Conservation (phyloP, 1,139 yeast species). For the Scheffersomyces cryptocercus region DNA sequence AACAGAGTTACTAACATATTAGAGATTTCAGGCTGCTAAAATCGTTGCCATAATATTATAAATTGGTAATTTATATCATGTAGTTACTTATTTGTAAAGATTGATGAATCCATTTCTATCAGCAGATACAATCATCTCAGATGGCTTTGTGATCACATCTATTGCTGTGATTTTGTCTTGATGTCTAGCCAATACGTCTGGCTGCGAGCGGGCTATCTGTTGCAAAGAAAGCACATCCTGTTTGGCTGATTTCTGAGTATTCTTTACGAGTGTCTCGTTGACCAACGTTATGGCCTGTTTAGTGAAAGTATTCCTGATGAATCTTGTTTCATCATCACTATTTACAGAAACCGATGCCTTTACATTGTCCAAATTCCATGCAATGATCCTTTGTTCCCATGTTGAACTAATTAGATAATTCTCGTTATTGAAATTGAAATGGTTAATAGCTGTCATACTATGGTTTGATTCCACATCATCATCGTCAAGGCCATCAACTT, state of each 20-base stretch:
- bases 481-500: constrained; percentile 9
- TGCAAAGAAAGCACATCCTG: constrained; percentile 3
- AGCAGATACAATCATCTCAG: constrained; percentile 60
- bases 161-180: constrained; percentile 54
- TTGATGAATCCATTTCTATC: constrained; percentile 65
- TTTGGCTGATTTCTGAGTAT: constrained; percentile 1
- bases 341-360: constrained; percentile 26
- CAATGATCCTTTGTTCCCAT: constrained; percentile 25
- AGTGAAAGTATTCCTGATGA: constrained; percentile 8
- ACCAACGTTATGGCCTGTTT: constrained; percentile 8
- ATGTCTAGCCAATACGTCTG: constrained; percentile 22
- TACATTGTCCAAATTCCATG: constrained; percentile 33
- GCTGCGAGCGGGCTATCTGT: constrained; percentile 8
- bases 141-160: constrained; percentile 49
- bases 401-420: constrained; percentile 29
- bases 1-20: no score
- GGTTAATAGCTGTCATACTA: constrained; percentile 16
- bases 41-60: no score
- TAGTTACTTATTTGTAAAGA: constrained; percentile 38
- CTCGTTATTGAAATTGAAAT: constrained; percentile 1
- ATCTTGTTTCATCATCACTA: constrained; percentile 9
- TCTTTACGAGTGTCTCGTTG: constrained; percentile 11
- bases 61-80: no score
- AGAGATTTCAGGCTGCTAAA: no score
- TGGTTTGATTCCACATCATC: constrained; percentile 8